Evolutionary conservation across 2,329 filamentous ascomycete genomes (phyloP), one percentile per base, ranked within the genome.

Genomic region (Trichoderma pleuroti): DNA sequence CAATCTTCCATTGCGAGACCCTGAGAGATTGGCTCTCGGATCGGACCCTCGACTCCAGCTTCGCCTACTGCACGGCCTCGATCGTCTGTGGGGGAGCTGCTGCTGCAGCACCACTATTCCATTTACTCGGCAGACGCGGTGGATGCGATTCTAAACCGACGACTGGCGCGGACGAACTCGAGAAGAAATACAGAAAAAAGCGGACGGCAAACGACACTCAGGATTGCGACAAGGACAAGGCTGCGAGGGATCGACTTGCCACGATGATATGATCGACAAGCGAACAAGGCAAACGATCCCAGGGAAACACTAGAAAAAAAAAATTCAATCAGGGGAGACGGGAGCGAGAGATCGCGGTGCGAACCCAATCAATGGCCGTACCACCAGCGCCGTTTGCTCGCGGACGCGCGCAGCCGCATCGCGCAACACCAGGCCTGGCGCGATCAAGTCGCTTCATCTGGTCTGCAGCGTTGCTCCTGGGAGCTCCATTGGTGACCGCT

Each of bases 401-500:
- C 70, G 57, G 70, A 65, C 54, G 56, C 54, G 63, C 63, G 70
- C 63, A 67, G 46, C 70, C 59, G 60, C 62, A 60, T 67, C 63
- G 63, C 63, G 70, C 70, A 61, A 65, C 67, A 34, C 54, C 54
- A 60, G 56, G 52, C 18, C 26, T 30, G 16, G 63, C 69, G 64
- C 63, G n/a, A 21, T 39, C 54, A 4, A 28, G 49, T n/a, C 42
- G 67, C 42, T 28, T 72, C 34, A n/a, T 61, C 7, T 28, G 63
- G 52, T 39, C 59, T 54, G 52, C 70, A 5, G 46, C 61, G 9
- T 9, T 64, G 68, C 52, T 60, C 61, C 32, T 61, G 52, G 71
- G 56, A 7, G 54, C 71, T 12, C 59, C 64, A 9, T 18, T 66
- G 18, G 68, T 21, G 14, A 74, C 77, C 8, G 82, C 85, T 8